A percentile compares a stretch with the other conserved stretches of the same genome.
These are phyloP conservation scores for Malassezia psittaci DNA, from an alignment of 1,284 basidiomycete genomes.

Conservation along the genomic window DNA sequence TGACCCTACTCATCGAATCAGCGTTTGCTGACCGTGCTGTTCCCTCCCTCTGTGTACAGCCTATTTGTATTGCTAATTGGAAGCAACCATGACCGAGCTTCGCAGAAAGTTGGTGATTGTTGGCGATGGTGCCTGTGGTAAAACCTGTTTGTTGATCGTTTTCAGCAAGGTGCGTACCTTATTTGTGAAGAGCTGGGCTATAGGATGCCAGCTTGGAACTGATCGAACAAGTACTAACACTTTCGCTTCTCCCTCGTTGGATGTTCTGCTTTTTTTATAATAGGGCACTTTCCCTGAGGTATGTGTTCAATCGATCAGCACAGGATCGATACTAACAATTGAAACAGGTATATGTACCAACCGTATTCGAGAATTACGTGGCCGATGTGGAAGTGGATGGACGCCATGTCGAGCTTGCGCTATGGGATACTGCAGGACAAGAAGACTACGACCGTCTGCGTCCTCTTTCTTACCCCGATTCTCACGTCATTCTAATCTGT, in stretches of 20 bases:
- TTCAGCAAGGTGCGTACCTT: conserved; percentile 58
- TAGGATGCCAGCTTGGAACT: no score
- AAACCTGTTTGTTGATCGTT: conserved; percentile 74
- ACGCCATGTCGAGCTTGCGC: conserved; percentile 79
- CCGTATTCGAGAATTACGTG: conserved; percentile 82
- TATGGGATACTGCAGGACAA: conserved; percentile 93
- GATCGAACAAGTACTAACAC: conserved; percentile 6
- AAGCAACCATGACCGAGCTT: conserved; percentile 33
- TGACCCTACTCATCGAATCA: conserved; percentile 1
- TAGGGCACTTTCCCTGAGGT: conserved; percentile 83
- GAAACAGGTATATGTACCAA: conserved; percentile 73
- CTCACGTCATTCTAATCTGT: conserved; percentile 85
- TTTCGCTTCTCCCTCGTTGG: neutral
- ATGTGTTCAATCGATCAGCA: conserved; percentile 24
- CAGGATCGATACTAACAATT: conserved; percentile 1
- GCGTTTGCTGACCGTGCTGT: neutral
- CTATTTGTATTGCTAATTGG: neutral
- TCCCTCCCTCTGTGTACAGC: neutral
- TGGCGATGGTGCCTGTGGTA: conserved; percentile 58
- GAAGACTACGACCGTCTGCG: conserved; percentile 57
- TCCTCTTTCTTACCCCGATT: conserved; percentile 72
- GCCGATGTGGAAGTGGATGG: conserved; percentile 81
- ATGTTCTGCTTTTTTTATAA: neutral
- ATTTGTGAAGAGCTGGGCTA: no score
- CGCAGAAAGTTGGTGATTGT: conserved; percentile 46